These are phyloP conservation scores for Solanum gandarillasii DNA, from an alignment of 257 asterid species.

Conservation along the genomic window DNA sequence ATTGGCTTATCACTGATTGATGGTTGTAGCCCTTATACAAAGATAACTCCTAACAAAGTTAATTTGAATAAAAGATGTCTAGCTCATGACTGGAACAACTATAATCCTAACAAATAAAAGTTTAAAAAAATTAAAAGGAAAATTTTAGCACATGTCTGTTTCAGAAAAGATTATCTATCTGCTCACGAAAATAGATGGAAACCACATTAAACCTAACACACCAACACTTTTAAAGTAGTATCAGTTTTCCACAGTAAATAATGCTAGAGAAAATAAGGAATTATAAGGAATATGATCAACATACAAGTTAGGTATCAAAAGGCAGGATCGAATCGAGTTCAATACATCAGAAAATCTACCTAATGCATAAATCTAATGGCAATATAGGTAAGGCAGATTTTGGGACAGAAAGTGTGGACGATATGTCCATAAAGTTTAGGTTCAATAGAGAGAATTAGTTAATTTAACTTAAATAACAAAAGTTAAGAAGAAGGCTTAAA, in stretches of 20 bases:
- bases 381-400: not conserved
- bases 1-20: not conserved
- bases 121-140: not conserved
- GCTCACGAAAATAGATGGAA: not conserved
- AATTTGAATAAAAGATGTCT: not conserved
- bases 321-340: not conserved
- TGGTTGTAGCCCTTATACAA: not conserved
- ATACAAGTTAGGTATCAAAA: not conserved
- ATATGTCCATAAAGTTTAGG: not conserved
- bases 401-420: not conserved
- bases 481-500: not conserved
- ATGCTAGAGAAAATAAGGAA: not conserved
- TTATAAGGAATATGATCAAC: not conserved
- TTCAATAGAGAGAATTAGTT: not conserved
- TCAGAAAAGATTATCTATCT: not conserved
- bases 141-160: not conserved
- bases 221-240: not conserved
- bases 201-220: not conserved
- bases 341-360: not conserved
- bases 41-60: not conserved
- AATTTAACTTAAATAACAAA: not conserved
- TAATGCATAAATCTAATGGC: not conserved
- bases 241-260: not conserved
- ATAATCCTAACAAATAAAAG: not conserved
- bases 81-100: not conserved